Evolutionary conservation across 2,329 filamentous ascomycete genomes (phyloP), one percentile per base, ranked within the genome.

Genomic region (Elsinoe necatrix): DNA sequence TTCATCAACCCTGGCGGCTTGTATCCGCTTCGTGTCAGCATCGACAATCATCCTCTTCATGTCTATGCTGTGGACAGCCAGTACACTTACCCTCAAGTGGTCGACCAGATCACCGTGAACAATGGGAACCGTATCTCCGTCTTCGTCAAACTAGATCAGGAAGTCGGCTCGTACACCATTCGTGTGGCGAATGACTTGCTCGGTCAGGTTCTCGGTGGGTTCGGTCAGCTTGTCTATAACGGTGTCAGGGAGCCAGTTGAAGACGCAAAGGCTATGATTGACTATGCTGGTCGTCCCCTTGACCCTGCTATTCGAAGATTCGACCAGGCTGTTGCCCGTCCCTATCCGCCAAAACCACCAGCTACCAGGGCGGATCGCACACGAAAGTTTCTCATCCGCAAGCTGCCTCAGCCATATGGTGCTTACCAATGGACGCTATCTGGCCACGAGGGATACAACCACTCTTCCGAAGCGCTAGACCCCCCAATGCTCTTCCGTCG

Each of bases 101-200:
- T 77, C 1, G 71, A 81, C 11, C 73, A 73, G 8, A 66, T 81
- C 20, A 63, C 65, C 0, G 62, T 82, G 3, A 69, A 70, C 60
- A 81, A 78, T 58, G 80, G 79, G 11, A 77, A 77, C 59, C 73
- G 80, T 4, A 80, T 76, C 63, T 80, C 78, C 0, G 69, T 81
- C 1, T 63, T 81, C 48, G 62, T 80, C 59, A 66, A 74, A 58
- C 68, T 80, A 3, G 66, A 75, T 41, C 71, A 74, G 39, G 64
- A 63, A 1, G 61, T 72, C 0, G 77, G 77, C 0, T 68, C 77
- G 57, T 84, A 80, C 65, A 75, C 75, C 5, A 56, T 56, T 16
- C 54, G 54, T 2, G 70, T 79, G 39, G 75, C 77, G 23, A 75
- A 77, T 14, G 68, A 70, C 12, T 72, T 70, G 27, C 66, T 73